Percentiles rank a stretch among this genome's conserved stretches.
phyloP scores from a whole-genome alignment of 495 filamentous ascomycete species.

The Neurospora sp. region DNA sequence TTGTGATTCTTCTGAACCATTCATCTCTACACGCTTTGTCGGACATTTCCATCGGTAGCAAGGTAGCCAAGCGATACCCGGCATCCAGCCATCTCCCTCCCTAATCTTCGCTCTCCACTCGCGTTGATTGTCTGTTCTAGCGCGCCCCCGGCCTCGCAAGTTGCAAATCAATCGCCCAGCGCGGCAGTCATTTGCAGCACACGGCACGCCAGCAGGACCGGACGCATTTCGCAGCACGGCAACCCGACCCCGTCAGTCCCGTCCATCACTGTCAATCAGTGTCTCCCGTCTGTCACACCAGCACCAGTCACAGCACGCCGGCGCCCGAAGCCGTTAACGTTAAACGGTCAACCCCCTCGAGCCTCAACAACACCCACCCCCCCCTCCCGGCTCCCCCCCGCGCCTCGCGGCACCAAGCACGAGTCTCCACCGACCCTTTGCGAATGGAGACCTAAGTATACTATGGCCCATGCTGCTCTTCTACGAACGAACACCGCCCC shows the following conservation, averaged over 20 bases:
- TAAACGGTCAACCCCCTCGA: neutral
- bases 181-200: neutral
- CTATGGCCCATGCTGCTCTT: slow-evolving; percentile 41
- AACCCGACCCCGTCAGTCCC: neutral
- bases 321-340: neutral
- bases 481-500: slow-evolving; percentile 43
- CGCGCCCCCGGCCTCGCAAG: neutral
- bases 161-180: neutral
- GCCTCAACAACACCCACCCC: neutral
- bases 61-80: neutral
- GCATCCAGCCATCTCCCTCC: neutral
- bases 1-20: neutral
- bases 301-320: too few relatives aligned
- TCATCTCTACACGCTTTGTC: neutral
- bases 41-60: neutral
- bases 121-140: neutral
- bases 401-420: slow-evolving; percentile 7
- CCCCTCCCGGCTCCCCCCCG: slow-evolving; percentile 4
- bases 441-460: slow-evolving; percentile 28
- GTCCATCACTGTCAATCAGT: neutral
- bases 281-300: neutral
- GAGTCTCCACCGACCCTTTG: slow-evolving; percentile 10
- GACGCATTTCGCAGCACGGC: neutral
- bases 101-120: neutral
- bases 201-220: neutral